Evolutionary conservation across 345 rosid species (phyloP).

Genomic region (Corymbia maculata): DNA sequence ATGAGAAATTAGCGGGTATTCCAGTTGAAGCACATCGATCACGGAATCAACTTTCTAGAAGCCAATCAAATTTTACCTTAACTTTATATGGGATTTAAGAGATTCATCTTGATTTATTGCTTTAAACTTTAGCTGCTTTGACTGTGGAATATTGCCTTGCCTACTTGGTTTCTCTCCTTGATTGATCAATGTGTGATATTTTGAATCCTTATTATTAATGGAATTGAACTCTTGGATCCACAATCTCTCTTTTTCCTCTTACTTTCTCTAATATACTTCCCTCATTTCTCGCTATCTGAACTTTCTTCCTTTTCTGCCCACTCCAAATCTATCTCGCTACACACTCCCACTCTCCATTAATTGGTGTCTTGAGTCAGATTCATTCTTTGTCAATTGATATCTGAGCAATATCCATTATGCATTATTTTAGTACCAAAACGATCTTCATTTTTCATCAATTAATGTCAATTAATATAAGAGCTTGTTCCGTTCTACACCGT

Average conservation of each 20-base stretch:
- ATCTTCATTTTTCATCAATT: background rate
- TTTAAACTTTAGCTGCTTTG: background rate
- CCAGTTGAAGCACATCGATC: background rate
- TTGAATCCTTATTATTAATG: too few species aligned
- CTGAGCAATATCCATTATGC: background rate
- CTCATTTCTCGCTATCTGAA: background rate
- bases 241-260: background rate
- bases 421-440: too few species aligned
- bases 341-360: background rate
- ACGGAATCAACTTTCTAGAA: background rate
- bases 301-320: background rate
- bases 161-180: background rate
- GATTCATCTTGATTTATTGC: background rate
- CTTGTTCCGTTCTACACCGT: background rate
- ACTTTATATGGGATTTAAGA: background rate
- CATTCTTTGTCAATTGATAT: background rate
- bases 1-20: background rate
- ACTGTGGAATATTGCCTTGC: background rate
- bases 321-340: background rate
- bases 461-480: background rate
- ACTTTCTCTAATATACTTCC: background rate
- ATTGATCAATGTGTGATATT: too few species aligned
- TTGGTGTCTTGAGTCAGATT: background rate
- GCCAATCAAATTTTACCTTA: background rate
- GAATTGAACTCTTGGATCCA: background rate